Conservation (phyloP, 2,329 filamentous ascomycete species). For the Monilinia fructigena region DNA sequence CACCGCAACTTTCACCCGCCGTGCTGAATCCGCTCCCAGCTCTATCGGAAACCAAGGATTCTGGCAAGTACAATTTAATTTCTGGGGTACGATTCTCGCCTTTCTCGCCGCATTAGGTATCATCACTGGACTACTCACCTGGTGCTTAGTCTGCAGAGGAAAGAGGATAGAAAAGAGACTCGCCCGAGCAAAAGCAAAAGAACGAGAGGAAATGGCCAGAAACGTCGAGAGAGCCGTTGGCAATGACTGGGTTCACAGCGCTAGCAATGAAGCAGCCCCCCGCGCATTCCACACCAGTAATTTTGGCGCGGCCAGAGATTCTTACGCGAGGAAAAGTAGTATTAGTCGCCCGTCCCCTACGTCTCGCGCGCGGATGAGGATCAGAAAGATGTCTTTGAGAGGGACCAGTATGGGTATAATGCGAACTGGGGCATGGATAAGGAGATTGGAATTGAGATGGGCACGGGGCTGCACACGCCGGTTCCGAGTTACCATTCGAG, state of each 20-base stretch:
- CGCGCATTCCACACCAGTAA: neutral
- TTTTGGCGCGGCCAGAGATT: neutral
- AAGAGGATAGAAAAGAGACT: constrained; percentile 4
- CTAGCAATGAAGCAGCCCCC: neutral
- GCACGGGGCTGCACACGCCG: neutral
- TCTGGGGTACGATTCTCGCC: constrained; percentile 16
- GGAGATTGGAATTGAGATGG: neutral
- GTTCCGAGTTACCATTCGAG: neutral
- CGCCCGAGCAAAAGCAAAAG: neutral
- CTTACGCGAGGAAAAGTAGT: neutral
- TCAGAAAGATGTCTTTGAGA: neutral
- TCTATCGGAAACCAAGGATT: neutral
- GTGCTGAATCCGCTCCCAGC: neutral
- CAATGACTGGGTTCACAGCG: neutral
- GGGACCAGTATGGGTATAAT: neutral
- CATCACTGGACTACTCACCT: neutral
- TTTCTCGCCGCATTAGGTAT: neutral
- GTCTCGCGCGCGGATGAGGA: neutral
- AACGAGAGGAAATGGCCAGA: neutral
- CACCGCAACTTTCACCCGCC: neutral
- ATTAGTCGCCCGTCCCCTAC: neutral
- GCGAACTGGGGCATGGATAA: neutral
- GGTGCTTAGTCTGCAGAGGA: constrained; percentile 3
- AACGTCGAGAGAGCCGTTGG: neutral
- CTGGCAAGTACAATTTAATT: constrained; percentile 6